Conservation (phyloP, 345 rosid genomes). For the Syzygium jambos region DNA sequence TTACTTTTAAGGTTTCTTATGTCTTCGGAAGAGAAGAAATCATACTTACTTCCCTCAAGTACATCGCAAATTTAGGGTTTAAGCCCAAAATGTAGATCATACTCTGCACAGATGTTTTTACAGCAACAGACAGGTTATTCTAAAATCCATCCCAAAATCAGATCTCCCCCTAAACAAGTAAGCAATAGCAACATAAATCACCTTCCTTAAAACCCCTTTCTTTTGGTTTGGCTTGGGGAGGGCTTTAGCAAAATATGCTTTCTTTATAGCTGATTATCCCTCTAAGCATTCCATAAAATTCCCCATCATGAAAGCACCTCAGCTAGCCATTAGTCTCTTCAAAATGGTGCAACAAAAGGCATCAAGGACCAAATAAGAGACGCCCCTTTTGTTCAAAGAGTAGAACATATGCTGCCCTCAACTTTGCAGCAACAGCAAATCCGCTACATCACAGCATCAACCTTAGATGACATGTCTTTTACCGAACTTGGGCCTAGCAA, state of each 20-base stretch:
- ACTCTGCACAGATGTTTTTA: neutral
- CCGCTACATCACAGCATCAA: neutral
- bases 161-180: neutral
- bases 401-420: neutral
- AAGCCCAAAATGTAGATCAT: neutral
- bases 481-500: neutral
- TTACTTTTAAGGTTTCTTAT: neutral
- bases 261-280: neutral
- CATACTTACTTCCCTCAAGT: neutral
- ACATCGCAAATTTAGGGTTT: neutral
- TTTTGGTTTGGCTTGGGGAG: neutral
- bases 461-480: neutral
- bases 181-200: neutral
- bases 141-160: neutral
- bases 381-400: neutral
- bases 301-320: neutral
- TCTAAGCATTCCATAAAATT: neutral
- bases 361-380: neutral
- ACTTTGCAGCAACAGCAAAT: neutral
- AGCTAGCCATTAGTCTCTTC: neutral
- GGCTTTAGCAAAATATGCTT: neutral
- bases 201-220: neutral
- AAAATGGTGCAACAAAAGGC: neutral
- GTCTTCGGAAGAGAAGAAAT: neutral
- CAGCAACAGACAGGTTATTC: neutral